These are phyloP conservation scores for Raphanus hybrid DNA, from an alignment of 441 rosid species.

Conservation along the genomic window DNA sequence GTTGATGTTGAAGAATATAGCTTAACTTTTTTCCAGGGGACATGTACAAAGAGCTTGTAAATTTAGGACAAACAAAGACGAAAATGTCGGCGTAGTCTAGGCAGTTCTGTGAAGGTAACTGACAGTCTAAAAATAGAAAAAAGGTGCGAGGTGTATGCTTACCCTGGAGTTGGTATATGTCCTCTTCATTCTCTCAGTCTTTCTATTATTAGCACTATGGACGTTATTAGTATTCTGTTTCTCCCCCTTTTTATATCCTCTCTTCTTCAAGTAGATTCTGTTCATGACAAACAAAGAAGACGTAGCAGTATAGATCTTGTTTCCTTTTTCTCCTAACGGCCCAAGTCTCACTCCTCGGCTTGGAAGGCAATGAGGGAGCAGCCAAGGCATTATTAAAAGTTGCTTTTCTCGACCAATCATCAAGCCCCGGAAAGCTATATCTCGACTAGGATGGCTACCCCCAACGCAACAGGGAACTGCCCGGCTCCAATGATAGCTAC, in stretches of 20 bases:
- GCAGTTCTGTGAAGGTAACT: conserved; percentile 33
- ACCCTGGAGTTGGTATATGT: conserved; percentile 42
- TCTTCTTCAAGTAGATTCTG: conserved; percentile 25
- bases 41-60: conserved; percentile 18
- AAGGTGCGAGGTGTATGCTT: conserved; percentile 35
- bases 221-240: conserved; percentile 33
- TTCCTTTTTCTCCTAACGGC: conserved; percentile 2
- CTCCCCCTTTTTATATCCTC: conserved; percentile 25
- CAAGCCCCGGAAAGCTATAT: not conserved
- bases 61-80: conserved; percentile 24
- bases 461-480: conserved; percentile 37
- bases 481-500: conserved; percentile 65
- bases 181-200: conserved; percentile 26
- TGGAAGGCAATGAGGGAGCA: conserved; percentile 31
- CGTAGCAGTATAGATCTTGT: not conserved
- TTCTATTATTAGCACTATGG: conserved; percentile 37
- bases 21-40: not conserved
- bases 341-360: conserved; percentile 7
- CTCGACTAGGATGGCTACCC: conserved; percentile 32
- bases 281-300: conserved; percentile 7
- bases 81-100: conserved; percentile 12
- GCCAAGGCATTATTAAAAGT: conserved; percentile 29
- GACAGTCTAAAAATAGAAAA: conserved; percentile 31
- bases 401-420: conserved; percentile 25
- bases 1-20: not conserved